A percentile compares a stretch with the other conserved stretches of the same genome.
Conservation (phyloP, 306 rosid genomes). For the Hippophae tibetana region DNA sequence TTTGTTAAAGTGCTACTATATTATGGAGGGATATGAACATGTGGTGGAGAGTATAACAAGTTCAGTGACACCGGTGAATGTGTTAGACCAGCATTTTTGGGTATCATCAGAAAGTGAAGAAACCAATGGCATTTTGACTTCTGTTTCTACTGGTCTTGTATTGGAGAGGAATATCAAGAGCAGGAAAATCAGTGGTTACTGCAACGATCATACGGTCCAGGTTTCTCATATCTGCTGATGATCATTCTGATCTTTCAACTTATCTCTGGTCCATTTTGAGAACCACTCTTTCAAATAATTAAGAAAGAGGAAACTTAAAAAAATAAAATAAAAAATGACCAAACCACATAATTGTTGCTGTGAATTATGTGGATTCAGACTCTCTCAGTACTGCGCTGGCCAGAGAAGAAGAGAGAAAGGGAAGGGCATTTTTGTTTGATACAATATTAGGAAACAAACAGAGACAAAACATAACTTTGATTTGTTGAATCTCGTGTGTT, state of each 20-base stretch:
- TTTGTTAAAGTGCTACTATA: slow-evolving; percentile 44
- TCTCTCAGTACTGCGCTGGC: slow-evolving; percentile 15
- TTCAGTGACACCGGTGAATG: slow-evolving; percentile 61
- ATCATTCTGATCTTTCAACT: slow-evolving; percentile 20
- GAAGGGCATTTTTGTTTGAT: slow-evolving; percentile 20
- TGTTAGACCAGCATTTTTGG: slow-evolving; percentile 59
- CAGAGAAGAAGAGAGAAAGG: slow-evolving; percentile 15
- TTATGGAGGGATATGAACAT: slow-evolving; percentile 50
- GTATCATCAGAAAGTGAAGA: slow-evolving; percentile 64
- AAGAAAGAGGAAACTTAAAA: not conserved
- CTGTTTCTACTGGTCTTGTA: slow-evolving; percentile 14
- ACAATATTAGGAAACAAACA: slow-evolving; percentile 30
- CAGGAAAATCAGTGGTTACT: slow-evolving; percentile 34
- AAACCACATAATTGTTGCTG: slow-evolving; percentile 28
- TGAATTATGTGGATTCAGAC: slow-evolving; percentile 26
- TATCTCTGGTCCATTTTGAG: slow-evolving; percentile 23
- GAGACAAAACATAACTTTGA: slow-evolving; percentile 68
- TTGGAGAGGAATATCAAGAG: slow-evolving; percentile 43
- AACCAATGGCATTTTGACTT: slow-evolving; percentile 16
- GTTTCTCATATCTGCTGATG: slow-evolving; percentile 30
- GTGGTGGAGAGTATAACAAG: slow-evolving; percentile 39
- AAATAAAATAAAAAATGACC: not conserved
- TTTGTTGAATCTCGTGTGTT: slow-evolving; percentile 26
- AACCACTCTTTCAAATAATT: slow-evolving; percentile 1
- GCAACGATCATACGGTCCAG: slow-evolving; percentile 34